These are phyloP conservation scores for Blumeria hordei DNA, from an alignment of 2,329 filamentous ascomycete species.

Conservation along the genomic window DNA sequence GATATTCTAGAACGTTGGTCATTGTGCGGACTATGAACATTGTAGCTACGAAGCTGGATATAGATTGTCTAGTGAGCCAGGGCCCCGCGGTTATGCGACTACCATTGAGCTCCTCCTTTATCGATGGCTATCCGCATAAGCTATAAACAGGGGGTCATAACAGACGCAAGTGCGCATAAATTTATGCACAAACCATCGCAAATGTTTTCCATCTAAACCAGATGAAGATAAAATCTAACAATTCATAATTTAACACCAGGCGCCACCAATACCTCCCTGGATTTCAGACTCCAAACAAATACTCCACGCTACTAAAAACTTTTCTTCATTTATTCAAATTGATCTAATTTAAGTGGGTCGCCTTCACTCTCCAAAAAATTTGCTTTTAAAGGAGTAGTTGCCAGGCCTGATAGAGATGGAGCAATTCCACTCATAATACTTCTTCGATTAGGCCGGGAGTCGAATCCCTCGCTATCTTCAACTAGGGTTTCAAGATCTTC, in stretches of 20 bases:
- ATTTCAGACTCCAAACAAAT: not conserved
- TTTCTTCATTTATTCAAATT: conserved; percentile 7
- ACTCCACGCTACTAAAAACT: not conserved
- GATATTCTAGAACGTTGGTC: conserved; percentile 44
- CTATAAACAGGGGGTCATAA: no score
- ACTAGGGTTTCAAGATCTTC: conserved; percentile 16
- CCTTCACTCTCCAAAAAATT: conserved; percentile 5
- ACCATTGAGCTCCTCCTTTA: no score
- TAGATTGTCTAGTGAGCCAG: no score
- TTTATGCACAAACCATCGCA: no score
- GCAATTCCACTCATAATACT: conserved; percentile 26
- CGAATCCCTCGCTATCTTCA: conserved; percentile 30
- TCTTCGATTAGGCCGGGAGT: conserved; percentile 25
- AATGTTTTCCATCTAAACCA: no score
- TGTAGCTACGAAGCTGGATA: no score
- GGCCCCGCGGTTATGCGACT: no score
- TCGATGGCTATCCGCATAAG: no score
- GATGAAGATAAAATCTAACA: no score
- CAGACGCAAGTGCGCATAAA: no score
- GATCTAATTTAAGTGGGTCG: conserved; percentile 4
- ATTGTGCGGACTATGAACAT: conserved; percentile 17
- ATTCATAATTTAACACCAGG: conserved; percentile 7
- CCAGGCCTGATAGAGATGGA: conserved; percentile 19
- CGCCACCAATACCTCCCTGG: conserved; percentile 6
- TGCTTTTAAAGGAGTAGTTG: conserved; percentile 23